Base-by-base conservation (phyloP, 1,284 basidiomycete species). In the Sutorius eximius region DNA sequence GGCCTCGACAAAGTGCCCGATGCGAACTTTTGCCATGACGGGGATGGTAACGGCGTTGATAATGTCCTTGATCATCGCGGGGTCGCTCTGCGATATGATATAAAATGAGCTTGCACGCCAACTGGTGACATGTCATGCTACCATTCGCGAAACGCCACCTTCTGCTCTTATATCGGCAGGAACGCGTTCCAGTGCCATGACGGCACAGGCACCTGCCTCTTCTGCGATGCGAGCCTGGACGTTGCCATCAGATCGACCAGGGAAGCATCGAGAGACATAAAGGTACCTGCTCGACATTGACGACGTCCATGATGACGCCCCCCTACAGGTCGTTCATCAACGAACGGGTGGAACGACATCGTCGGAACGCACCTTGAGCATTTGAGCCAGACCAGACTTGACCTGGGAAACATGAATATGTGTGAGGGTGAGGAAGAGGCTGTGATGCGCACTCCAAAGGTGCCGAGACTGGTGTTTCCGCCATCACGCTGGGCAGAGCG, bases 1-100 rank as follows among this genome's bases (percentile, higher is more conserved):
- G 7, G 93, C 93, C 75, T 97, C 95, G 57, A 96, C 95, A 64
- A 96, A 91, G 76, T 99, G 96, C 1, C 96, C 97, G 72, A 99
- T 98, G 63, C 97, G 87, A 57, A 87, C 89, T 77, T 95, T 95
- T 51, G 92, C 93, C 91, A 94, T 94, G 67, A 91, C 89, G 24
- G 89, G 94, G 66, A 97, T 94, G 24, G 92, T 95, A 45, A 96
- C 93, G 30, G 91, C 85, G 54, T 87, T 89, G 62, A 94, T 89
- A 73, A 98, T 98, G 70, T 91, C 84, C 74, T 98, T 98, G 80
- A 99, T 98, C 90, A 98, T 93, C 56, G 85, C 80, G 11, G 95
- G 95, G 76, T 98, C 95, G 69, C 91, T 94, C 93, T 94, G 66
- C 15, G 53, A 56, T 52, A 29, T 3, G 18, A 18, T 3, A 32